phyloP scores from a whole-genome alignment of 768 basidiomycete species.

The Amanita pallidorosea region DNA sequence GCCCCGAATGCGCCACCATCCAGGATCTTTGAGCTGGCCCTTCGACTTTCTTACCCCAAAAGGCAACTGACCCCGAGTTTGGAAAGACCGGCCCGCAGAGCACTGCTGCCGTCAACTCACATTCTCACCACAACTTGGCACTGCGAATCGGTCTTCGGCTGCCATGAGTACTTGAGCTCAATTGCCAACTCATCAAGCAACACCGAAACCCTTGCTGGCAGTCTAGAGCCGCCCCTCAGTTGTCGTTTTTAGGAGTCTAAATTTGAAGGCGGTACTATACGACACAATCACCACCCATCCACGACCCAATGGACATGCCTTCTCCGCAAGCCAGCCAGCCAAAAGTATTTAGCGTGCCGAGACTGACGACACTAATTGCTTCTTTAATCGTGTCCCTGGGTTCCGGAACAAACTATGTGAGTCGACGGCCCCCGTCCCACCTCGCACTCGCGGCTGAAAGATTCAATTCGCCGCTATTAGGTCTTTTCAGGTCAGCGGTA shows the following conservation, averaged over 20 bases:
- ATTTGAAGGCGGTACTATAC: neutral
- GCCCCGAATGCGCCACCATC: neutral
- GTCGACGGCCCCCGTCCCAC: slow-evolving; percentile 14
- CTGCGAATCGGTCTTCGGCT: no score
- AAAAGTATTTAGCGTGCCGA: slow-evolving; percentile 23
- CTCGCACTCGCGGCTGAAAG: neutral
- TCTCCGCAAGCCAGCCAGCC: neutral
- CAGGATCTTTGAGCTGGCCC: neutral
- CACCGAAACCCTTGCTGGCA: no score
- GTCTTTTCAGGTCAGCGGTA: slow-evolving; percentile 29
- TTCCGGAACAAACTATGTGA: slow-evolving; percentile 69
- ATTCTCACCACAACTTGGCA: no score
- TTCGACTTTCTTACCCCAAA: no score
- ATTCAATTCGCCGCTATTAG: slow-evolving; percentile 11
- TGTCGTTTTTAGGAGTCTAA: no score
- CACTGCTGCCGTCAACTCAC: no score
- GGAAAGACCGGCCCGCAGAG: neutral
- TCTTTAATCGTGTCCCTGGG: slow-evolving; percentile 51
- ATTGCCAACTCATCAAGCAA: no score
- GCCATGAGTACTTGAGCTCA: no score
- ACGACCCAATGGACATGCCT: neutral
- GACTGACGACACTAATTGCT: slow-evolving; percentile 38
- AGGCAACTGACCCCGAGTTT: neutral
- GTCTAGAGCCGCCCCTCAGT: no score
- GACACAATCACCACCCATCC: neutral